Percentiles rank a stretch among this genome's conserved stretches.
These are phyloP conservation scores for Hypoxylon rubiginosum DNA, from an alignment of 2,329 filamentous ascomycete genomes.

Conservation along the genomic window DNA sequence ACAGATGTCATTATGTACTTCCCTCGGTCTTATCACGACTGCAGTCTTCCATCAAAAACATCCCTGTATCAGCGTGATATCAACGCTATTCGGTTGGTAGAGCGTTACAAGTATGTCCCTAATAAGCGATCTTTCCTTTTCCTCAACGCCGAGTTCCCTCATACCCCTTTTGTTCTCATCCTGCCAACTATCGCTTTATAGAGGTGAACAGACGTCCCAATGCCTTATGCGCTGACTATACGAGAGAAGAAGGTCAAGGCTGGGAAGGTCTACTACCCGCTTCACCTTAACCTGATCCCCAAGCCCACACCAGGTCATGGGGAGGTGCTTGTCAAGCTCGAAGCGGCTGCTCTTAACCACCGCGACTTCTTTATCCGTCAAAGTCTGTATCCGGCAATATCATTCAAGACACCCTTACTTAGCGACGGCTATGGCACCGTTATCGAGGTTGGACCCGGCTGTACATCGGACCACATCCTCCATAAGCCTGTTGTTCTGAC, in stretches of 20 bases:
- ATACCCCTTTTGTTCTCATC: too few relatives aligned
- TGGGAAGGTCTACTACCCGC: conserved; percentile 31
- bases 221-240: not conserved
- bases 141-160: too few relatives aligned
- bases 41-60: not conserved
- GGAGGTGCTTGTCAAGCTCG: conserved; percentile 79
- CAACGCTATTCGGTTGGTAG: not conserved
- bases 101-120: not conserved
- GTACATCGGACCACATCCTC: conserved; percentile 52
- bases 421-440: conserved; percentile 85
- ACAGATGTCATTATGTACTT: not conserved
- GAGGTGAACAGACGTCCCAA: not conserved
- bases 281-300: conserved; percentile 70
- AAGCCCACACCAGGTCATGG: conserved; percentile 71
- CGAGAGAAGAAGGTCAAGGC: not conserved
- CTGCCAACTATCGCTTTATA: not conserved
- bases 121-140: not conserved
- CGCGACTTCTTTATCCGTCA: conserved; percentile 93
- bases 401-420: conserved; percentile 70
- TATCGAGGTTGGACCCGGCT: conserved; percentile 69
- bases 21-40: not conserved
- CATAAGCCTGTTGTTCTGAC: conserved; percentile 74
- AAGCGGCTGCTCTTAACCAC: conserved; percentile 87
- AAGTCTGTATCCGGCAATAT: conserved; percentile 80
- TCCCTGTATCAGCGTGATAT: not conserved